phyloP scores from a whole-genome alignment of 345 rosid genomes.

The Eucalyptus camaldulensis region DNA sequence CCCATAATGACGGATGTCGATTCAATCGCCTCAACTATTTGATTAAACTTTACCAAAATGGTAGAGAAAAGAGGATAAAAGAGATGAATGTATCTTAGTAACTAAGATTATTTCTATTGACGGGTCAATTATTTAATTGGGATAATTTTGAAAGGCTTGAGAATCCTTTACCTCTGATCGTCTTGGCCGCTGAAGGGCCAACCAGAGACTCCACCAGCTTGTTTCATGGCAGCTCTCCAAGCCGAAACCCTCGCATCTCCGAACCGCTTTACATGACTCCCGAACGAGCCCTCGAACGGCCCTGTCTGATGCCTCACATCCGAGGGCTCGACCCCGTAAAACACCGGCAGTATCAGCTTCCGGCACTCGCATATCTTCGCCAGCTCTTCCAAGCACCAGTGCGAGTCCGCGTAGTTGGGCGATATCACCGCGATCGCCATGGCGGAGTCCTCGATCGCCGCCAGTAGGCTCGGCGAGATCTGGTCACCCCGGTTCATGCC shows the following conservation, averaged over 20 bases:
- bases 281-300: neutral
- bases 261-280: neutral
- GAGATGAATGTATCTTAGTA: neutral
- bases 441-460: constrained; percentile 14
- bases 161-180: neutral
- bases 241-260: neutral
- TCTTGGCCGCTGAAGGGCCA: neutral
- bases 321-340: constrained; percentile 5
- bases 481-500: neutral
- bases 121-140: neutral
- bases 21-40: neutral
- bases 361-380: neutral
- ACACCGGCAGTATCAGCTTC: constrained; percentile 7
- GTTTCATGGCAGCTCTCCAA: constrained; percentile 7
- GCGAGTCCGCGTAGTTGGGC: constrained; percentile 2
- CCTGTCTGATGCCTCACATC: neutral
- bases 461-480: neutral
- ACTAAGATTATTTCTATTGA: neutral
- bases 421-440: constrained; percentile 4
- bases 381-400: constrained; percentile 19
- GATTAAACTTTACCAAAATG: neutral
- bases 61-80: neutral
- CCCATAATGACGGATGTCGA: neutral
- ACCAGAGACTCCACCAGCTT: neutral
- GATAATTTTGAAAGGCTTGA: neutral